A percentile compares a stretch with the other conserved stretches of the same genome.
Evolutionary conservation across 306 rosid species (phyloP).

Genomic region (Alnus rubra): DNA sequence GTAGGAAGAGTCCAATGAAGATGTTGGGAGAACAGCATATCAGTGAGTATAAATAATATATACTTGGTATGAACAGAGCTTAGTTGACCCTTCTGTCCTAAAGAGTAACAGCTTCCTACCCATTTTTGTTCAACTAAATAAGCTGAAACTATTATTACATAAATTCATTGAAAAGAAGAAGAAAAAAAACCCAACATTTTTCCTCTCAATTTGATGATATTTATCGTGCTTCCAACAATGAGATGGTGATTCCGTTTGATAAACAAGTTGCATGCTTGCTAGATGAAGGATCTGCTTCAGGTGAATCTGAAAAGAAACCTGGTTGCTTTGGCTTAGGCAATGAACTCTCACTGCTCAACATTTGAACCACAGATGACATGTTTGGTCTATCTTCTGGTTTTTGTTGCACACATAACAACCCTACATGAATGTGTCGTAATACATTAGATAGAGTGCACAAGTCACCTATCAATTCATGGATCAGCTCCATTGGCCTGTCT

Average conservation of each 20-base stretch:
- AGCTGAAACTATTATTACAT: neutral
- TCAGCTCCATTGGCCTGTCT: constrained; percentile 1
- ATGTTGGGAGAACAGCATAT: neutral
- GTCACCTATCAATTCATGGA: constrained; percentile 26
- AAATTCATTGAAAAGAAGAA: no score
- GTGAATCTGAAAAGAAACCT: constrained; percentile 28
- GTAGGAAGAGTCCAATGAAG: neutral
- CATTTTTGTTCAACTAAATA: neutral
- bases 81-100: neutral
- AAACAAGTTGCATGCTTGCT: constrained; percentile 11
- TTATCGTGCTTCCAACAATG: constrained; percentile 37
- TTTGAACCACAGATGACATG: constrained; percentile 50
- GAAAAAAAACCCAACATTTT: neutral
- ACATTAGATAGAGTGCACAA: constrained; percentile 1
- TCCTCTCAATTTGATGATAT: neutral
- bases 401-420: constrained; percentile 55
- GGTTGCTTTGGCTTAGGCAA: constrained; percentile 56
- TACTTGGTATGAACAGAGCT: neutral
- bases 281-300: constrained; percentile 22
- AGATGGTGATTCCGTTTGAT: constrained; percentile 23
- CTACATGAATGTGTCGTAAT: constrained; percentile 48
- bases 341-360: constrained; percentile 42
- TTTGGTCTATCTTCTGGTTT: constrained; percentile 55
- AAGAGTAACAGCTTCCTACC: constrained; percentile 15
- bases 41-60: neutral